Percentiles rank a stretch among this genome's conserved stretches.
Conservation (phyloP, 495 filamentous ascomycete species). For the Astrothelium subdiscretum region DNA sequence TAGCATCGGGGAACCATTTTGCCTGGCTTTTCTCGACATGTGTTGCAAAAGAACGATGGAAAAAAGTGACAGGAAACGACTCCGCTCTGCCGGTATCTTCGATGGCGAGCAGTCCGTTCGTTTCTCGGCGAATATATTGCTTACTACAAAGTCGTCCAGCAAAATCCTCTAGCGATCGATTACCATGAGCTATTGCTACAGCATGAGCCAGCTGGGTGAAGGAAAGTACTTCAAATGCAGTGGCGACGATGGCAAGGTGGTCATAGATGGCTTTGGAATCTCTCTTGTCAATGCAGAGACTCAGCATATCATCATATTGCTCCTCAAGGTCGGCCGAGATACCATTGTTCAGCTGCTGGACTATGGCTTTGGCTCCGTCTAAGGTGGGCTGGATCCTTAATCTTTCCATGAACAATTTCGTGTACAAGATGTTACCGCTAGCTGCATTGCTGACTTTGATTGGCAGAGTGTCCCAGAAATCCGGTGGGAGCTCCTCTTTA, state of each 20-base stretch:
- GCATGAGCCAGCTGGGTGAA: background rate
- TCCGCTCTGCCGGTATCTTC: background rate
- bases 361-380: background rate
- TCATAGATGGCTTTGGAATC: background rate
- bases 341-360: background rate
- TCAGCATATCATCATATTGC: background rate
- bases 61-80: background rate
- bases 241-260: background rate
- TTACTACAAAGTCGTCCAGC: background rate
- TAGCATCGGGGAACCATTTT: background rate
- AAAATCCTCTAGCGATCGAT: background rate
- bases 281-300: background rate
- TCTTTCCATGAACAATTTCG: slow-evolving; percentile 1
- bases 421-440: background rate
- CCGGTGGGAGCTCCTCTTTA: background rate
- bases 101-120: background rate
- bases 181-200: background rate
- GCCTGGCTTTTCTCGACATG: background rate
- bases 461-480: background rate
- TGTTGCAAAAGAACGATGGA: background rate
- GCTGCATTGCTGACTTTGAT: background rate
- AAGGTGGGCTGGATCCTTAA: background rate
- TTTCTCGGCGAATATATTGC: background rate
- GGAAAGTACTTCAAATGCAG: slow-evolving; percentile 1
- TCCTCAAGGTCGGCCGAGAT: background rate